These are phyloP conservation scores for Arctium lappa DNA, from an alignment of 129 eudicot species.

Conservation along the genomic window DNA sequence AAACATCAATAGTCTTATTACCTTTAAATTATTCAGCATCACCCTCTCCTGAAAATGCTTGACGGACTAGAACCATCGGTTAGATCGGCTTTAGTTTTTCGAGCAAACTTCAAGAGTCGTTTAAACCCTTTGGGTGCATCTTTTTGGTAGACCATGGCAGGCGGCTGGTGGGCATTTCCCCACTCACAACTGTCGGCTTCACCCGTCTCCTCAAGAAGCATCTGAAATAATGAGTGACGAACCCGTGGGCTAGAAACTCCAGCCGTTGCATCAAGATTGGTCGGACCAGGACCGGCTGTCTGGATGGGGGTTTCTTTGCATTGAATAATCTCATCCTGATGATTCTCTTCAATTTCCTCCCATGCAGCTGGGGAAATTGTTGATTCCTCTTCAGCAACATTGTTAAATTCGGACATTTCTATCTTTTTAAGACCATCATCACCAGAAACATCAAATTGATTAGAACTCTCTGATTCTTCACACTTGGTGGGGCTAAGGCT, in stretches of 20 bases:
- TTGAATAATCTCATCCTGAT: slow-evolving; percentile 51
- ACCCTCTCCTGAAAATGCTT: slow-evolving; percentile 83
- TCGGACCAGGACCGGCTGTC: slow-evolving; percentile 22
- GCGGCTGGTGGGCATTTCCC: slow-evolving; percentile 97
- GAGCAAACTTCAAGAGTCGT: slow-evolving; percentile 86
- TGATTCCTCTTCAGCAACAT: slow-evolving; percentile 51
- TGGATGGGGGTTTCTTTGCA: slow-evolving; percentile 37
- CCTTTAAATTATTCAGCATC: slow-evolving; percentile 52
- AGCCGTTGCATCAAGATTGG: slow-evolving; percentile 32
- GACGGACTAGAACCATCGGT: slow-evolving; percentile 84
- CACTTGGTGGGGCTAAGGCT: slow-evolving; percentile 36
- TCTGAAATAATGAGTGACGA: slow-evolving; percentile 91
- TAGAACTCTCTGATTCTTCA: slow-evolving; percentile 29
- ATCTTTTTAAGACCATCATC: slow-evolving; percentile 23
- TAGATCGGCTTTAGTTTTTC: slow-evolving; percentile 77
- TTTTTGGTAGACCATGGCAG: slow-evolving; percentile 74
- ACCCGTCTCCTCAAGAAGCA: slow-evolving; percentile 93
- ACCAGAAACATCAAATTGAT: slow-evolving; percentile 20
- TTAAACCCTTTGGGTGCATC: slow-evolving; percentile 97
- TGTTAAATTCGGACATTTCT: slow-evolving; percentile 24
- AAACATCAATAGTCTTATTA: slow-evolving; percentile 31
- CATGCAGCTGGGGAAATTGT: slow-evolving; percentile 82
- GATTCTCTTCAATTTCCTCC: slow-evolving; percentile 73
- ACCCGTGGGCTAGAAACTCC: slow-evolving; percentile 65
- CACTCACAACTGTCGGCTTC: slow-evolving; percentile 83